Conservation (phyloP, 495 filamentous ascomycete genomes). For the Aspergillus diversus region DNA sequence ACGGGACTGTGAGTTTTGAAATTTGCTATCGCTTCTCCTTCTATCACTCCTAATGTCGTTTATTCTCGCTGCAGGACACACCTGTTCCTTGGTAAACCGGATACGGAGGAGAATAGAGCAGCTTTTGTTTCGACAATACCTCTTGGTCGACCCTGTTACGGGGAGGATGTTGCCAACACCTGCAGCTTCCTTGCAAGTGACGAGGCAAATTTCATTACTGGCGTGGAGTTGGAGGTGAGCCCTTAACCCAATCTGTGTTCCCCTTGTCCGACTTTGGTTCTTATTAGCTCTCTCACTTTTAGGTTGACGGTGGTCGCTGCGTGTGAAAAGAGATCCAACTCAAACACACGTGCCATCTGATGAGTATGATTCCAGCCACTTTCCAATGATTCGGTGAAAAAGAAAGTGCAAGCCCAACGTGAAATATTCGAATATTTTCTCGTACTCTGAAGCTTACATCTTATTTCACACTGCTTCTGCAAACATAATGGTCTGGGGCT, state of each 20-base stretch:
- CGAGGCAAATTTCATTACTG: conserved; percentile 65
- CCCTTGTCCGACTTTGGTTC: neutral
- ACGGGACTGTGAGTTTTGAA: conserved; percentile 57
- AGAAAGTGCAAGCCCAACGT: neutral
- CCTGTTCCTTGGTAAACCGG: conserved; percentile 59
- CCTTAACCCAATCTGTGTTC: neutral
- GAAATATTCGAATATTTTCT: neutral
- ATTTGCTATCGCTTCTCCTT: neutral
- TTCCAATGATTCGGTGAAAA: neutral
- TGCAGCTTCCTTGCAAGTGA: conserved; percentile 64
- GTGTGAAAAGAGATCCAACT: conserved; percentile 8
- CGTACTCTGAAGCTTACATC: no score
- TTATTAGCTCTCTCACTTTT: neutral
- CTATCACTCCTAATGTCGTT: neutral
- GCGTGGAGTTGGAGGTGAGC: conserved; percentile 33
- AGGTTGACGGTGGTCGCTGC: conserved; percentile 28
- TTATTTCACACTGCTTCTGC: neutral
- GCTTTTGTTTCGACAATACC: conserved; percentile 67
- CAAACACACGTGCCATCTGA: no score
- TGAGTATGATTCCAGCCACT: no score
- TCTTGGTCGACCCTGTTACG: conserved; percentile 59
- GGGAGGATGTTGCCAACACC: conserved; percentile 63
- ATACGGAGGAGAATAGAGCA: conserved; percentile 64
- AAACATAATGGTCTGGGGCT: neutral
- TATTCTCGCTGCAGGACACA: conserved; percentile 30